Base-by-base conservation (phyloP, 2,329 filamentous ascomycete genomes). In the Aspergillus intermedius region DNA sequence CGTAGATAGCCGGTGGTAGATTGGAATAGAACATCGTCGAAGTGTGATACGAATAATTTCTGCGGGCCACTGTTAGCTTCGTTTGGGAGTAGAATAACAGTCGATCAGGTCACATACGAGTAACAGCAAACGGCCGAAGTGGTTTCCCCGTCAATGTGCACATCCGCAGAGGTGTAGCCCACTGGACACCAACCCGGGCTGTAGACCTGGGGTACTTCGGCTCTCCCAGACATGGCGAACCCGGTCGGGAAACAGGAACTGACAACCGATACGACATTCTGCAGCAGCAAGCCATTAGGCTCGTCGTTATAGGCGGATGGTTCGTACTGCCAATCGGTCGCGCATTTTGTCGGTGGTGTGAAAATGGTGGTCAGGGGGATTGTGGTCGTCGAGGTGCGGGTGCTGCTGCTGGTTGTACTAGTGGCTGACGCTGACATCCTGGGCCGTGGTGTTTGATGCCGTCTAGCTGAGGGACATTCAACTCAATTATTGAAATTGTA, bases 41-140 rank as follows among this genome's bases (percentile, higher is more conserved):
- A 13, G 46, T 30, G 13, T 30, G 37, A 23, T 52, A 54, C n/a
- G 21, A 17, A 13, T 45, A 52, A 35, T 46, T 30, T 25, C 51
- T 54, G 21, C 25, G 13, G 15, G 25, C 4, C 9, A 30, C 25
- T 8, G 13, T 42, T 25, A 42, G 40, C 21, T 5, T 42, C 13
- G 13, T 42, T 22, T 9, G 25, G 3, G 25, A 5, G 19, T 5
- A 22, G 21, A 5, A 25, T 22, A 22, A 7, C n/a, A 32, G 10
- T 42, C 42, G 9, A 25, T 37, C 8, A 6, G 9, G 3, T 19
- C 8, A 46, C 50, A 25, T 54, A 61, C 59, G 53, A 53, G 7
- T 45, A 49, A 52, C 60, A 63, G 51, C 60, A 63, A 3, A 59
- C 49, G 6, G 60, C 60, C n/a, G 60, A 59, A 2, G 60, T 63